Conservation (phyloP, 2,329 filamentous ascomycete genomes). For the Exophiala sp. region DNA sequence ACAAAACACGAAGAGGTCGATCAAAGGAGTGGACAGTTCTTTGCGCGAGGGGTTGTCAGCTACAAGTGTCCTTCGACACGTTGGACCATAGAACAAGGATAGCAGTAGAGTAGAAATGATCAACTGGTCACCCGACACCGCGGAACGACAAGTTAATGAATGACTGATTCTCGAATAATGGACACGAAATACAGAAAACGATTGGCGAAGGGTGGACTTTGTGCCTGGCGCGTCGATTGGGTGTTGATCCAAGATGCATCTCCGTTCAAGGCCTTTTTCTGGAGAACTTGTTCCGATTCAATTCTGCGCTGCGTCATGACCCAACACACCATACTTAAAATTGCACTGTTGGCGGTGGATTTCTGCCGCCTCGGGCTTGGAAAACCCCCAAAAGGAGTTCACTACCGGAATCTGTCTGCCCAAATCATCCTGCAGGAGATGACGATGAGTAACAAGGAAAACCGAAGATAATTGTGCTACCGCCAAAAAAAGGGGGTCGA, state of each 20-base stretch:
- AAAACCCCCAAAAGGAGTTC: too few relatives aligned
- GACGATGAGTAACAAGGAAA: too few relatives aligned
- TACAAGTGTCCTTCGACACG: conserved; percentile 5
- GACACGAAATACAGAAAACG: not conserved
- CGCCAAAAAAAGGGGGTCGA: too few relatives aligned
- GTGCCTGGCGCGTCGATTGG: conserved; percentile 1
- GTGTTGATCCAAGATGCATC: not conserved
- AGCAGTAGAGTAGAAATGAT: conserved; percentile 4
- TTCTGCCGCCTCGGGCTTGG: too few relatives aligned
- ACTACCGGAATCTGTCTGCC: too few relatives aligned
- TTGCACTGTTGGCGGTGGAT: too few relatives aligned
- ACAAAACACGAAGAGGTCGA: not conserved
- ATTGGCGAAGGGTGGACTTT: not conserved
- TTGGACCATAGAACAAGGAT: conserved; percentile 9
- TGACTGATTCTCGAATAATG: conserved; percentile 4
- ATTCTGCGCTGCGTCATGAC: too few relatives aligned
- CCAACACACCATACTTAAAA: too few relatives aligned
- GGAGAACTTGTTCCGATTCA: too few relatives aligned
- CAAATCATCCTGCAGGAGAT: too few relatives aligned
- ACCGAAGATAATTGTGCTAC: too few relatives aligned
- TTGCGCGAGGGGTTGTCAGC: not conserved
- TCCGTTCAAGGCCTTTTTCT: too few relatives aligned
- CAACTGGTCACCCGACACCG: conserved; percentile 14
- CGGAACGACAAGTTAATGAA: conserved; percentile 1
- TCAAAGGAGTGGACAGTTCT: conserved; percentile 24